Evolutionary conservation across 169 alveolate species (phyloP).

Genomic region (Blepharisma undulans): DNA sequence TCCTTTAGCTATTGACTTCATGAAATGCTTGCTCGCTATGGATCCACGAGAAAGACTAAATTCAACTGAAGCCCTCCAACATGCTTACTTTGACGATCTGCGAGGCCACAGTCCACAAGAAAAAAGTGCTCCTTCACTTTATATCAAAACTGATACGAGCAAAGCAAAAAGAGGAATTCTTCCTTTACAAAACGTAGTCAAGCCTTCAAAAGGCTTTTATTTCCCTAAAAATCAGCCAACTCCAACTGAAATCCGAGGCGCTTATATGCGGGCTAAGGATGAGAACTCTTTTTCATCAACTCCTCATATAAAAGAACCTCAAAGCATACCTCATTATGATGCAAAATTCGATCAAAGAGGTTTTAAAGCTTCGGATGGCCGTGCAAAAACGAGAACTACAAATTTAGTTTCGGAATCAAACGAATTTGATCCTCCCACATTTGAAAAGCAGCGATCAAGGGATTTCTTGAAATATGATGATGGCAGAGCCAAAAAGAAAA

Average conservation of each 20-base stretch:
- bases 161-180: background rate
- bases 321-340: background rate
- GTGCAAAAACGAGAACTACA: background rate
- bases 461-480: background rate
- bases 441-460: background rate
- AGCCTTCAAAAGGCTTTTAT: background rate
- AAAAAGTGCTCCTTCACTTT: background rate
- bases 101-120: constrained; percentile 49
- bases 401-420: background rate
- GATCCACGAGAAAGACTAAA: constrained; percentile 75
- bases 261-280: background rate
- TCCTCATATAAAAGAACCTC: background rate
- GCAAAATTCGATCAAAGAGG: background rate
- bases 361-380: background rate
- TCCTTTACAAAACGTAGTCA: background rate
- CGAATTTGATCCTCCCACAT: background rate
- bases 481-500: background rate
- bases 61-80: constrained; percentile 71
- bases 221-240: background rate
- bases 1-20: constrained; percentile 75
- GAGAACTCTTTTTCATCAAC: background rate
- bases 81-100: constrained; percentile 66
- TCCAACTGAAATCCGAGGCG: background rate
- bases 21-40: constrained; percentile 72
- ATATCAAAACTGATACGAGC: background rate